Percentiles rank a stretch among this genome's conserved stretches.
Evolutionary conservation across 1,139 yeast species (phyloP).

Genomic region (Pichia inconspicua): DNA sequence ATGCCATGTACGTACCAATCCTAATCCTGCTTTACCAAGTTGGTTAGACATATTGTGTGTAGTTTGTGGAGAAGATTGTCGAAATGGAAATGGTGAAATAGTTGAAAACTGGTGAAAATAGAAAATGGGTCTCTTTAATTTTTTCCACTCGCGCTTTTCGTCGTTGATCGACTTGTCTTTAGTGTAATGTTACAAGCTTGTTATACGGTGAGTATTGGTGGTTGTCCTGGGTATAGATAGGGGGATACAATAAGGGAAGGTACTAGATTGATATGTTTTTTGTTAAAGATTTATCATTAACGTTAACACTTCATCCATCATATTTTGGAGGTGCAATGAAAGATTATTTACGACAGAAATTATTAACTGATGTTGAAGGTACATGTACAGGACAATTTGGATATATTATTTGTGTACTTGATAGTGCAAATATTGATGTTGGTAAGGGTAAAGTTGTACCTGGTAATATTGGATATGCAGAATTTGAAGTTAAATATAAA

Average conservation of each 20-base stretch:
- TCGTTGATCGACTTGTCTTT: too few species aligned
- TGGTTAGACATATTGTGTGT: slow-evolving; percentile 42
- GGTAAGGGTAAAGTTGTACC: slow-evolving; percentile 93
- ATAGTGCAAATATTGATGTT: slow-evolving; percentile 89
- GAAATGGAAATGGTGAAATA: too few species aligned
- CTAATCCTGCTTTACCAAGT: slow-evolving; percentile 37
- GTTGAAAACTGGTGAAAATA: too few species aligned
- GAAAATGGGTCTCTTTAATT: too few species aligned
- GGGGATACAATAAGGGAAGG: neutral
- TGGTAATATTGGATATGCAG: slow-evolving; percentile 81
- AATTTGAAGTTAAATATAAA: slow-evolving; percentile 89
- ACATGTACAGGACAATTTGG: slow-evolving; percentile 99
- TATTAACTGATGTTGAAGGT: slow-evolving; percentile 94
- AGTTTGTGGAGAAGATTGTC: too few species aligned
- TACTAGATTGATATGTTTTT: slow-evolving; percentile 23
- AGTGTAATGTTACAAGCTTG: too few species aligned
- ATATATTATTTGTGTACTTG: slow-evolving; percentile 90
- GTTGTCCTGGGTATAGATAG: too few species aligned
- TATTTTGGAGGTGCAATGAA: slow-evolving; percentile 98
- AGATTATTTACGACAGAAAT: slow-evolving; percentile 79
- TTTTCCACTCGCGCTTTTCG: too few species aligned
- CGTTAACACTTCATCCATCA: slow-evolving; percentile 91
- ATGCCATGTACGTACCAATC: slow-evolving; percentile 85
- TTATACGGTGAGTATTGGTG: too few species aligned
- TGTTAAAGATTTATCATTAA: slow-evolving; percentile 80